Base-by-base conservation (phyloP, 441 rosid genomes). In the Bocquillonia castaneifolia region DNA sequence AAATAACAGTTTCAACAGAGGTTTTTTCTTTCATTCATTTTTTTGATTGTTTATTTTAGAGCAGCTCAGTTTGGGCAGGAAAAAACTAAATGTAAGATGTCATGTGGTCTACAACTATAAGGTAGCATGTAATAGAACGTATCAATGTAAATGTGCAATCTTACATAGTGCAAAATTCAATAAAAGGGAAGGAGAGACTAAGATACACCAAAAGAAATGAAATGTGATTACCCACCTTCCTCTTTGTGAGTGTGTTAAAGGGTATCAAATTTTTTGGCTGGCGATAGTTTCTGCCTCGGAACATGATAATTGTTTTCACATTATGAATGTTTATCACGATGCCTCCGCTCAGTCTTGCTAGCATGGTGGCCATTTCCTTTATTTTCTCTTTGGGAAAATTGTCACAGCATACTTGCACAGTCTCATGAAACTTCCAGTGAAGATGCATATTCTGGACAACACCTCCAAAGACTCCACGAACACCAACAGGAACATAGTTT, bases 371-470 rank as follows among this genome's bases (percentile, higher is more conserved):
- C 98, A 93, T 91, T 76, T 90, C 96, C 83, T 91, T 93, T 36
- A 93, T 91, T 79, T 85, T 91, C 69, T 93, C 98, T 77, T 87
- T 87, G 22, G 97, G 93, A 64, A 91, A 89, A 80, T 91, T 89
- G 80, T 91, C 97, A 57, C 98, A 93, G 58, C 94, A 89, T 65
- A 93, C 97, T 82, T 93, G 98, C 52, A 93, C 96, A 0, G 99
- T 93, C 85, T 93, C 97, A 61, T 93, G 99, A 84, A 93, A 93
- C 84, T 93, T 94, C 99, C 97, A 94, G 61, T 94, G 99, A 70
- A 94, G 83, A 84, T 94, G 99, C 97, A 94, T 90, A 78, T 94
- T 94, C 69, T 94, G 99, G 8, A 94, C 97, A 37, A 91, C 97
- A 65, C 99, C 99, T 69, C 99, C 97, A 78, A 94, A 94, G 71